phyloP scores from a whole-genome alignment of 306 rosid genomes.

The Gastrolobium villosum region DNA sequence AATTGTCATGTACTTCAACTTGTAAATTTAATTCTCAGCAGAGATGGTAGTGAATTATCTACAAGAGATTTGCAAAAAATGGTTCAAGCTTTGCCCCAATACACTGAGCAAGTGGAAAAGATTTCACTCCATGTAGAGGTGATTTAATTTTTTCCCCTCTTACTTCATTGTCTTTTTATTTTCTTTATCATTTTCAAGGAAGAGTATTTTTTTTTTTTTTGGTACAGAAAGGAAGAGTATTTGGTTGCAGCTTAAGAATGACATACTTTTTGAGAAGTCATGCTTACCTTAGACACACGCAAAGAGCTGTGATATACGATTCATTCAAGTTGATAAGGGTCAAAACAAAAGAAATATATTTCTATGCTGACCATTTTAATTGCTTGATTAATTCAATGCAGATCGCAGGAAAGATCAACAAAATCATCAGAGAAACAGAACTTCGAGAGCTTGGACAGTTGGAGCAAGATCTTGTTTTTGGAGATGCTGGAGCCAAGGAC shows the following conservation, averaged over 20 bases:
- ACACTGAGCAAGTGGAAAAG: conserved; percentile 93
- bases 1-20: conserved; percentile 3
- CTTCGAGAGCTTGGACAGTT: conserved; percentile 92
- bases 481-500: conserved; percentile 95
- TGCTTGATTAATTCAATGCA: conserved; percentile 56
- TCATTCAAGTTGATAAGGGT: conserved; percentile 34
- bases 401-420: conserved; percentile 94
- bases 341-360: background rate
- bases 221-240: conserved; percentile 5
- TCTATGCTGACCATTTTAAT: conserved; percentile 45
- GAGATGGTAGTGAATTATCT: conserved; percentile 87
- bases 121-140: conserved; percentile 97
- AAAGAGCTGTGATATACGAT: conserved; percentile 14
- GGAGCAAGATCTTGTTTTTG: conserved; percentile 98
- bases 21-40: conserved; percentile 54
- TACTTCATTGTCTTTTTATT: background rate
- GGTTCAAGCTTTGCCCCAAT: conserved; percentile 99
- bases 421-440: conserved; percentile 70
- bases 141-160: conserved; percentile 43
- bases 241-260: conserved; percentile 33
- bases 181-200: background rate
- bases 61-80: conserved; percentile 95
- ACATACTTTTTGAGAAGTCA: conserved; percentile 25
- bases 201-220: too few relatives aligned
- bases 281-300: conserved; percentile 13